Evolutionary conservation across 208 protist species (phyloP), one percentile per base, ranked within the genome.

Genomic region (Crithidia bombi): DNA sequence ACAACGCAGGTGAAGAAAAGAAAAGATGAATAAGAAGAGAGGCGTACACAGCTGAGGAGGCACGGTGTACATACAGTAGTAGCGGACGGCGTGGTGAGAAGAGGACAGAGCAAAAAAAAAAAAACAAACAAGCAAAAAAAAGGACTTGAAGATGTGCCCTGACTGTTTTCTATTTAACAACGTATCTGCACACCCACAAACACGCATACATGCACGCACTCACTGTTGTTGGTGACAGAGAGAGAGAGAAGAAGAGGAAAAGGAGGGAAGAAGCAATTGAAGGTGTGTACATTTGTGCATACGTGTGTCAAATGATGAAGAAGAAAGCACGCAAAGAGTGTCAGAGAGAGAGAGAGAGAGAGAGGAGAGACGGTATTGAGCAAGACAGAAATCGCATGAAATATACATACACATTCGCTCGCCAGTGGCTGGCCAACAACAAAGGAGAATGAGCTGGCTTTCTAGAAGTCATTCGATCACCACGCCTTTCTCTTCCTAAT

Each of bases 1-100:
- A 51, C 55, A 54, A 73, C 19, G 62, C 63, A 3, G 38, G 30
- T 43, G 56, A 17, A 70, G 44, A 49, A 55, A 61, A 43, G 21
- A 43, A 44, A 33, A 61, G 15, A 21, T 50, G 15, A 50, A 50
- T 23, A 50, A 21, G 19, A 50, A 19, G 5, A 33, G 26, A 57
- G 21, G 44, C 38, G 38, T 17, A 43, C 14, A 17, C 14, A 43
- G 14, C 14, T 43, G 38, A 43, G n/a, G n/a, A n/a, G n/a, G n/a
- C n/a, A n/a, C n/a, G n/a, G n/a, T n/a, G n/a, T n/a, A n/a, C n/a
- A n/a, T 6, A 41, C 36, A 7, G 21, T 39, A 41, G 43, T 25
- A 38, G 35, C 26, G 6, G 25, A 46, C 3, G 39, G 14, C 17
- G 21, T 5, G 7, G n/a, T 50, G 43, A 2, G 28, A 35, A 56